Conservation (phyloP, 805 yeast species). For the Candida montana region DNA sequence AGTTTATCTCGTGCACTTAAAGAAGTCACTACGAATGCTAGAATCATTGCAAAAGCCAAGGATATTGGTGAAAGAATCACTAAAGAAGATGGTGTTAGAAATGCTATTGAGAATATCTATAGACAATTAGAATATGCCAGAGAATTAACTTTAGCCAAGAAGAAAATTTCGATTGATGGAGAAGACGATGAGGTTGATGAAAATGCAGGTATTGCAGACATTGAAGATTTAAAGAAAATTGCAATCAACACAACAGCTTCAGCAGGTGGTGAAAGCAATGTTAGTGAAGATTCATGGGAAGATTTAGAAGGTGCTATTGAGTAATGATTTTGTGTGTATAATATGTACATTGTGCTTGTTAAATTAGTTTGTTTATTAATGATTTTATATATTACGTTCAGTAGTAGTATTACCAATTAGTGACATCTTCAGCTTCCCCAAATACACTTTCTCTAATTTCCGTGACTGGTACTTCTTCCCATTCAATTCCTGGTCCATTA, state of each 20-base stretch:
- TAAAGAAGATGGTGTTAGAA: constrained; percentile 73
- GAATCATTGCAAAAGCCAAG: constrained; percentile 64
- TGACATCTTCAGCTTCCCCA: constrained; percentile 93
- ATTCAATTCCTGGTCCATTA: constrained; percentile 39
- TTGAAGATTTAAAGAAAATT: background rate
- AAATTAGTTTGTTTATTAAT: background rate
- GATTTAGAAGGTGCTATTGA: background rate
- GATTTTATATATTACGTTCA: background rate
- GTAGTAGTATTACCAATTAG: constrained; percentile 95
- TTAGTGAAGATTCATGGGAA: no score
- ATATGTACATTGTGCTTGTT: no score
- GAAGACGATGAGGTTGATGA: constrained; percentile 15
- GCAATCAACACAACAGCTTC: no score
- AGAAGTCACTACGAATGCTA: constrained; percentile 59
- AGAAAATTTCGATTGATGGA: constrained; percentile 9
- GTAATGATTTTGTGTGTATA: no score
- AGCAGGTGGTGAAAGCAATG: background rate
- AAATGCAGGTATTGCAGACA: background rate
- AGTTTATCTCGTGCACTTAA: constrained; percentile 63
- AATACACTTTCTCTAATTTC: constrained; percentile 60
- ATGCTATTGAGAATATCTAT: constrained; percentile 76
- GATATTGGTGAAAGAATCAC: constrained; percentile 57
- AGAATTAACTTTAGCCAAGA: constrained; percentile 45
- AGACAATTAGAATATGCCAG: constrained; percentile 73
- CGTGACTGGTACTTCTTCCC: constrained; percentile 38